phyloP scores from a whole-genome alignment of 2,329 filamentous ascomycete species.

The Cylindrodendrum hubeiense region DNA sequence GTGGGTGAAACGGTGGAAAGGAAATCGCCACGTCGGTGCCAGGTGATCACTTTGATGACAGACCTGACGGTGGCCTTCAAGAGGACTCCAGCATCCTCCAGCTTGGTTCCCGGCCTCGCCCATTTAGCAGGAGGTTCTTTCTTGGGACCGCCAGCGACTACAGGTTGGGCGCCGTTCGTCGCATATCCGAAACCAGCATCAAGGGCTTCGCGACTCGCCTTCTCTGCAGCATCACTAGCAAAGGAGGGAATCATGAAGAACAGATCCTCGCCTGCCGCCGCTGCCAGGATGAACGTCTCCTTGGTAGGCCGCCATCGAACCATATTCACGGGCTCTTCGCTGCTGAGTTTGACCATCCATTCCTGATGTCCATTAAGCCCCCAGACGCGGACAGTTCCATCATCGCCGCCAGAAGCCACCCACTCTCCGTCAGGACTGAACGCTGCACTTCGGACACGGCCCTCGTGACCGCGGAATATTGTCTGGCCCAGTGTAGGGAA shows the following conservation, averaged over 20 bases:
- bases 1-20: slow-evolving; percentile 90
- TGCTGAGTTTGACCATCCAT: slow-evolving; percentile 84
- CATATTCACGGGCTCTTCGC: slow-evolving; percentile 83
- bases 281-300: slow-evolving; percentile 85
- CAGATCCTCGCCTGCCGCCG: slow-evolving; percentile 85
- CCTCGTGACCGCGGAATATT: slow-evolving; percentile 88
- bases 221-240: slow-evolving; percentile 79
- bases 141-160: slow-evolving; percentile 65
- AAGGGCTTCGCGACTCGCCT: slow-evolving; percentile 79
- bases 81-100: slow-evolving; percentile 83
- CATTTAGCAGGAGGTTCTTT: slow-evolving; percentile 86
- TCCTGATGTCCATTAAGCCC: slow-evolving; percentile 90
- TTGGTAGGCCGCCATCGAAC: slow-evolving; percentile 91
- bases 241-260: slow-evolving; percentile 85
- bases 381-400: slow-evolving; percentile 93
- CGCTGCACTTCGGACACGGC: slow-evolving; percentile 85
- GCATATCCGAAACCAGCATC: slow-evolving; percentile 95
- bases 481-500: slow-evolving; percentile 93
- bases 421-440: slow-evolving; percentile 89
- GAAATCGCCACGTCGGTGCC: slow-evolving; percentile 96
- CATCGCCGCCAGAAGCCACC: slow-evolving; percentile 93
- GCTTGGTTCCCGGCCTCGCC: slow-evolving; percentile 79
- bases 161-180: slow-evolving; percentile 72
- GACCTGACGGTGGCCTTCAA: slow-evolving; percentile 85
- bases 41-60: slow-evolving; percentile 87